Conservation (phyloP, 345 rosid species). For the Rhizophora apiculata region DNA sequence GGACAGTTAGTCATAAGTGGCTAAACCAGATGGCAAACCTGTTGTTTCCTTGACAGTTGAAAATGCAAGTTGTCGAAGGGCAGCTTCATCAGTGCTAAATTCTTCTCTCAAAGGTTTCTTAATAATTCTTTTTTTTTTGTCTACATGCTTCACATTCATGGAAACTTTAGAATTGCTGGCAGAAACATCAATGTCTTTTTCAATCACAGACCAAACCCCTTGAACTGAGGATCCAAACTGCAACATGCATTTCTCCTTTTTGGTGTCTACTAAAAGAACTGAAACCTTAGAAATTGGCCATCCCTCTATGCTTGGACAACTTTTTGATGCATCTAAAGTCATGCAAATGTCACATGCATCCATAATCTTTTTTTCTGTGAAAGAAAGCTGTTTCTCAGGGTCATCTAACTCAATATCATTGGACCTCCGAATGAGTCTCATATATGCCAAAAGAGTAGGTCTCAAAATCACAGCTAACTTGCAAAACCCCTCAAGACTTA, state of each 20-base stretch:
- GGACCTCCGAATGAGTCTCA: slow-evolving; percentile 42
- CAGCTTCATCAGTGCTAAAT: slow-evolving; percentile 30
- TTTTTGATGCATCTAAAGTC: slow-evolving; percentile 47
- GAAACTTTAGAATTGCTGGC: slow-evolving; percentile 20
- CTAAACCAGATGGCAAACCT: slow-evolving; percentile 28
- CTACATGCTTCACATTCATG: slow-evolving; percentile 15
- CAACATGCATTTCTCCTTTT: slow-evolving; percentile 50
- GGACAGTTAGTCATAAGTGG: not conserved
- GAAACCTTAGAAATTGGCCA: slow-evolving; percentile 59
- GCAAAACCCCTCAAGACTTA: slow-evolving; percentile 59
- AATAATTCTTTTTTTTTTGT: slow-evolving; percentile 35
- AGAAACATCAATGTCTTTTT: slow-evolving; percentile 39
- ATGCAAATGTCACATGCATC: slow-evolving; percentile 63
- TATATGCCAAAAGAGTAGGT: slow-evolving; percentile 49
- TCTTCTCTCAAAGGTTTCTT: slow-evolving; percentile 27
- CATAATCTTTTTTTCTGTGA: slow-evolving; percentile 51
- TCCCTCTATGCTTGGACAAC: slow-evolving; percentile 37
- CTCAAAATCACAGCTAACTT: slow-evolving; percentile 49
- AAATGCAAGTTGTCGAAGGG: slow-evolving; percentile 51
- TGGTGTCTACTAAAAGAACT: slow-evolving; percentile 55
- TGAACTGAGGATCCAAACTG: slow-evolving; percentile 43
- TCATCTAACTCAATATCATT: slow-evolving; percentile 30
- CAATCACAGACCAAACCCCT: slow-evolving; percentile 81
- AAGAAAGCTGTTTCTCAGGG: slow-evolving; percentile 43
- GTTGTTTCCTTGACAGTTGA: slow-evolving; percentile 56